These are phyloP conservation scores for Ambrosia artemisiifolia DNA, from an alignment of 129 eudicot species.

Conservation along the genomic window DNA sequence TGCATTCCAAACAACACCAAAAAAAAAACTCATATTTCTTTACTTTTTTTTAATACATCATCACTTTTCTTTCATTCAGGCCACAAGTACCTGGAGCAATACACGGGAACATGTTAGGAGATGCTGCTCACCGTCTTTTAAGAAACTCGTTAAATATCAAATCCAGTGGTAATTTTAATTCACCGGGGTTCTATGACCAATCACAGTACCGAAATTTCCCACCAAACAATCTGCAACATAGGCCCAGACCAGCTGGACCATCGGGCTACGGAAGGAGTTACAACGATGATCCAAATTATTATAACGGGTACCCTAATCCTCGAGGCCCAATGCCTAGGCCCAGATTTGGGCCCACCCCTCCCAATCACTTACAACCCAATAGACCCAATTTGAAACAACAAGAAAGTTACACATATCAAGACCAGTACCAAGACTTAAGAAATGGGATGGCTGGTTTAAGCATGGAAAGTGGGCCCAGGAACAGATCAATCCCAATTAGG, in stretches of 20 bases:
- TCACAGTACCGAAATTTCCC: constrained; percentile 34
- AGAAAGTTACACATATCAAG: constrained; percentile 46
- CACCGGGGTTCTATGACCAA: constrained; percentile 38
- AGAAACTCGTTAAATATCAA: constrained; percentile 72
- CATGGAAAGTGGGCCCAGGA: constrained; percentile 40
- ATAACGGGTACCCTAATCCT: constrained; percentile 33
- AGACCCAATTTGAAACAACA: constrained; percentile 34
- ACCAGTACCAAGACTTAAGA: constrained; percentile 46
- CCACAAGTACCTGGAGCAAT: constrained; percentile 81
- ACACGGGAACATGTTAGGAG: constrained; percentile 75
- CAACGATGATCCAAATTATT: constrained; percentile 39
- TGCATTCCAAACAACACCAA: background rate
- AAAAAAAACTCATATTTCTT: background rate
- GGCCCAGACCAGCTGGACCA: constrained; percentile 76
- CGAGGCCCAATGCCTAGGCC: constrained; percentile 38
- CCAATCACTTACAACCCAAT: constrained; percentile 35
- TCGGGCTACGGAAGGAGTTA: constrained; percentile 48
- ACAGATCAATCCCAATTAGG: constrained; percentile 22
- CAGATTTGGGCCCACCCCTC: constrained; percentile 27
- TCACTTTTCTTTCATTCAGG: constrained; percentile 43
- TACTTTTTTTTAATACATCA: constrained; percentile 8
- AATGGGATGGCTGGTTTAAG: constrained; percentile 61
- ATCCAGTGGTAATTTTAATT: constrained; percentile 23
- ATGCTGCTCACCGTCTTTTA: constrained; percentile 93
- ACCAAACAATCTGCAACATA: constrained; percentile 38